These are phyloP conservation scores for Polytolypa hystricis DNA, from an alignment of 2,329 filamentous ascomycete species.

Conservation along the genomic window DNA sequence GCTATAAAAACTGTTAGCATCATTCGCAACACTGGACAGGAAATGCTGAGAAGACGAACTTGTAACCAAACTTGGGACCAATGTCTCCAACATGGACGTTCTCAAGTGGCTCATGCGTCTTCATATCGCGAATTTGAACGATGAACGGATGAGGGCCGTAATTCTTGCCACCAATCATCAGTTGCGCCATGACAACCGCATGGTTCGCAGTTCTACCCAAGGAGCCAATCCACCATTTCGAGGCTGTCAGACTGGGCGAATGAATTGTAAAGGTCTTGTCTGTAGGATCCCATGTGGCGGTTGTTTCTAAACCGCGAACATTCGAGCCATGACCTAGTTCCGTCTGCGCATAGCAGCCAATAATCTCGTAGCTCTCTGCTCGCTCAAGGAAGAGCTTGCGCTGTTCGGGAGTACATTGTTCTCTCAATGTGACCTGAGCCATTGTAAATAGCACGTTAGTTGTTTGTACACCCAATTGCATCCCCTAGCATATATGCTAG, in stretches of 20 bases:
- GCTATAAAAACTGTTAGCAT: slow-evolving; percentile 20
- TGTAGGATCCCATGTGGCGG: slow-evolving; percentile 59
- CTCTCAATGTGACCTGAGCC: slow-evolving; percentile 52
- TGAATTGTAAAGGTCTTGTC: slow-evolving; percentile 67
- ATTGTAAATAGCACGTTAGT: too few species aligned
- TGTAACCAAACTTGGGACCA: slow-evolving; percentile 69
- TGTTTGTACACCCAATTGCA: too few species aligned
- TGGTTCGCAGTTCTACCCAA: slow-evolving; percentile 65
- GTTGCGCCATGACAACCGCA: slow-evolving; percentile 68
- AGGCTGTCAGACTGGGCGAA: slow-evolving; percentile 61
- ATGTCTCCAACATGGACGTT: slow-evolving; percentile 69
- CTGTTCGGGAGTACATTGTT: slow-evolving; percentile 63
- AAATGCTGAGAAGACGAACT: slow-evolving; percentile 25
- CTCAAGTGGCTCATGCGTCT: slow-evolving; percentile 58
- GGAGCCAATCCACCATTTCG: slow-evolving; percentile 79
- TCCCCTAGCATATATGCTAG: too few species aligned
- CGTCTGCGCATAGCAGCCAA: slow-evolving; percentile 72
- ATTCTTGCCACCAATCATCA: slow-evolving; percentile 55
- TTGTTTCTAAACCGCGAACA: slow-evolving; percentile 61
- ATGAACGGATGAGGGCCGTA: slow-evolving; percentile 70
- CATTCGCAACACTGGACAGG: neutral
- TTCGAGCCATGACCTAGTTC: slow-evolving; percentile 72
- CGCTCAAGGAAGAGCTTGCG: slow-evolving; percentile 60
- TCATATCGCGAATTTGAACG: slow-evolving; percentile 59
- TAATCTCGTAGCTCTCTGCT: slow-evolving; percentile 58